A percentile compares a stretch with the other conserved stretches of the same genome.
phyloP scores from a whole-genome alignment of 2,329 filamentous ascomycete genomes.

The Apiospora malaysiana region DNA sequence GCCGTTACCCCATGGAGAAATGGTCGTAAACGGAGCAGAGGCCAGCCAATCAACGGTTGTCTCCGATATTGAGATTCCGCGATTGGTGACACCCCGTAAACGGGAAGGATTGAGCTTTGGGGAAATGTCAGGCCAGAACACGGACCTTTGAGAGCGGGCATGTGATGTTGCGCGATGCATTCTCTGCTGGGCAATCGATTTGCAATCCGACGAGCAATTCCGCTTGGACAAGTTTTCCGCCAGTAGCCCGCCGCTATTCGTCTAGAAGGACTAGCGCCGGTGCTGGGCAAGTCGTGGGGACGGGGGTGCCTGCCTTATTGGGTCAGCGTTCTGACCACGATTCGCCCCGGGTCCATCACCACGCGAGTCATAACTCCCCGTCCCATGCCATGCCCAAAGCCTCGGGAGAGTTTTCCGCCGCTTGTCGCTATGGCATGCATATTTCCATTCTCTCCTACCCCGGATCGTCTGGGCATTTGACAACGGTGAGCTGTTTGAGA shows the following conservation, averaged over 20 bases:
- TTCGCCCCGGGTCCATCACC: background rate
- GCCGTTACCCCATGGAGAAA: slow-evolving; percentile 20
- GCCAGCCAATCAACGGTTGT: background rate
- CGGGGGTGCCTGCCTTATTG: slow-evolving; percentile 11
- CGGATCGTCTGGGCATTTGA: background rate
- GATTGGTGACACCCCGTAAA: background rate
- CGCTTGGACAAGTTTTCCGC: slow-evolving; percentile 17
- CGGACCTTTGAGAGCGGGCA: background rate
- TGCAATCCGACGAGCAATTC: background rate
- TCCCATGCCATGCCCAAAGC: background rate
- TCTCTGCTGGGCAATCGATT: background rate
- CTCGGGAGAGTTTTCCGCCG: background rate
- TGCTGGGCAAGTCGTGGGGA: background rate
- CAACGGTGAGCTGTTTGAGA: background rate
- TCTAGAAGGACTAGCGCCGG: background rate
- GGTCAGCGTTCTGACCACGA: background rate
- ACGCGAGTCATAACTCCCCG: background rate
- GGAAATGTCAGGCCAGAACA: background rate
- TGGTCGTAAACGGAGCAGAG: background rate
- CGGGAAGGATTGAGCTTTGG: background rate
- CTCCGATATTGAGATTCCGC: background rate
- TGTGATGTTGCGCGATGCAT: background rate
- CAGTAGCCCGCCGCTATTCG: slow-evolving; percentile 20
- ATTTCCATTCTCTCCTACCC: background rate
- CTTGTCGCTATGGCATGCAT: background rate